Evolutionary conservation across 1,139 yeast species (phyloP), one percentile per base, ranked within the genome.

Genomic region (Hyphopichia pseudoburtonii): DNA sequence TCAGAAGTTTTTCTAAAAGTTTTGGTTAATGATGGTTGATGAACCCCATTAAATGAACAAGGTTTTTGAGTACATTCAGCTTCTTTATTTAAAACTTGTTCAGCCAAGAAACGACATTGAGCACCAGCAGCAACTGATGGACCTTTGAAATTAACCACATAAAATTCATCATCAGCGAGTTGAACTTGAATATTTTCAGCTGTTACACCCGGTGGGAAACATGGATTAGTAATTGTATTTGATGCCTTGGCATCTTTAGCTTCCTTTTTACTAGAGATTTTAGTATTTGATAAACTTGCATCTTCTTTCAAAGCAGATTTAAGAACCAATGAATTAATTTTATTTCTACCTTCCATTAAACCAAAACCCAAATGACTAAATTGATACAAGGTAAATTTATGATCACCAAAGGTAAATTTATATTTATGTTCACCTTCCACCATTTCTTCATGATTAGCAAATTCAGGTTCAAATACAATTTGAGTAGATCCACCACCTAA

Each of bases 401-500:
- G 75, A 38, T 83, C 84, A 40, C 96, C 97, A 60, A 90, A 92
- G 15, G 74, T 64, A 48, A 90, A 75, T 45, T 78, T 77, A 59
- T 84, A 89, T 60, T 86, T 86, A 65, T 88, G 96, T 55, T 90
- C 97, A 40, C 96, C 97, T 17, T 83, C 90, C 32, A 76, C 66
- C 85, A 89, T 78, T 47, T 68, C 60, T 48, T 78, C 80, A 44
- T 79, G 76, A 35, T 69, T 63, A 17, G 64, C 61, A 55, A 81
- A 82, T 11, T 76, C 75, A 9, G 99, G 99, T 69, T 92, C 97
- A 62, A 92, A 92, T 5, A 92, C 98, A 65, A 92, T 89, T 66
- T 92, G 99, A 10, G 98, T 92, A 4, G 97, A 89, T 6, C 97
- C 98, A 50, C 99, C 99, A 50, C 99, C 99, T 46, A 92, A 78